A percentile compares a stretch with the other conserved stretches of the same genome.
Evolutionary conservation across 345 rosid species (phyloP).

Genomic region (Mangifera indica): DNA sequence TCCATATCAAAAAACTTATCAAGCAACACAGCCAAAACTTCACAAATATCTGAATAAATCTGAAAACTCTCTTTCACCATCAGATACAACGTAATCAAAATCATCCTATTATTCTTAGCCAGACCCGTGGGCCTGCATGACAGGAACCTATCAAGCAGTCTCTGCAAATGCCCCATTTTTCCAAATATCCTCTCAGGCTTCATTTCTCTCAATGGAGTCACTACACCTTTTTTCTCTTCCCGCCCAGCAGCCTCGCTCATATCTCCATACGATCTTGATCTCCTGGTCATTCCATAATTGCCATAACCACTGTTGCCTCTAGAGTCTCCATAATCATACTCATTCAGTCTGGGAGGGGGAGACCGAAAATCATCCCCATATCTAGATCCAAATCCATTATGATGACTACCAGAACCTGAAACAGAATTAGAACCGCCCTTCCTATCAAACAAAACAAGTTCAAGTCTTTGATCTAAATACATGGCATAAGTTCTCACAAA

Average conservation of each 20-base stretch:
- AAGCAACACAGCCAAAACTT: conserved; percentile 72
- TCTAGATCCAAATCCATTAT: conserved; percentile 34
- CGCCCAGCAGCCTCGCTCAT: conserved; percentile 51
- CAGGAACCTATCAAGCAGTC: conserved; percentile 74
- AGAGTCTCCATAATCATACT: conserved; percentile 54
- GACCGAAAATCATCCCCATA: conserved; percentile 60
- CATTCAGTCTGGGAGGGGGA: conserved; percentile 61
- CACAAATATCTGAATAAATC: conserved; percentile 77
- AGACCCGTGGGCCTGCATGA: conserved; percentile 82
- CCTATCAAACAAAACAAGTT: conserved; percentile 49
- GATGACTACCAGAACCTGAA: conserved; percentile 32
- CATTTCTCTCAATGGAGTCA: conserved; percentile 76
- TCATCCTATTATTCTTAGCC: conserved; percentile 68
- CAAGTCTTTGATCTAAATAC: conserved; percentile 82
- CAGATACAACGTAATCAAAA: conserved; percentile 67
- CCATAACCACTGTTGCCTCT: conserved; percentile 36
- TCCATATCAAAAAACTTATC: conserved; percentile 91
- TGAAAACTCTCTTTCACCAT: conserved; percentile 82
- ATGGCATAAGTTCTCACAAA: conserved; percentile 73
- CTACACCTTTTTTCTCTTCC: conserved; percentile 37
- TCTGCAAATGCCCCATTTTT: conserved; percentile 83
- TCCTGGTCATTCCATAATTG: conserved; percentile 47
- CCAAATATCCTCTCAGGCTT: conserved; percentile 71
- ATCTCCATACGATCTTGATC: conserved; percentile 67
- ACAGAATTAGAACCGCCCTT: conserved; percentile 26